phyloP scores from a whole-genome alignment of 2,329 filamentous ascomycete genomes.

The Calonectria leucothoes region DNA sequence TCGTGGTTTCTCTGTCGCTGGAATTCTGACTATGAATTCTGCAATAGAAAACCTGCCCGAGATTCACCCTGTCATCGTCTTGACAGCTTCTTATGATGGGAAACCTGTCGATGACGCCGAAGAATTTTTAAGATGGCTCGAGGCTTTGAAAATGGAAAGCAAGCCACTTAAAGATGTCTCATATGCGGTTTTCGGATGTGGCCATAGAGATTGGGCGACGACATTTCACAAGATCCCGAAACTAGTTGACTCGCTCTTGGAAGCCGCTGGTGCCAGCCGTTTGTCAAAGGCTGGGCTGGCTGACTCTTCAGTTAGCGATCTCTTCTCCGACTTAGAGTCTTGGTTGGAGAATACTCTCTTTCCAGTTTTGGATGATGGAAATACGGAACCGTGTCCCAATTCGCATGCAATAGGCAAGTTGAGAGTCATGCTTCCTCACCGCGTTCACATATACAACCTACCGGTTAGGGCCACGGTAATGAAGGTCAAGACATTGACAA shows the following conservation, averaged over 20 bases:
- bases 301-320: neutral
- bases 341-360: neutral
- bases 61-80: neutral
- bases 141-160: neutral
- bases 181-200: neutral
- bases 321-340: neutral
- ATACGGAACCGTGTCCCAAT: too few species aligned
- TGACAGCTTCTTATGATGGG: neutral
- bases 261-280: neutral
- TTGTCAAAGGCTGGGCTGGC: neutral
- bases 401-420: too few species aligned
- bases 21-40: neutral
- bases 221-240: neutral
- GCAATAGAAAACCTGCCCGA: neutral
- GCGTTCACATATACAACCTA: neutral
- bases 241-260: neutral
- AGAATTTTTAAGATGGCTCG: neutral
- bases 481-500: neutral
- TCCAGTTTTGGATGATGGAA: neutral
- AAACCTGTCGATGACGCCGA: neutral
- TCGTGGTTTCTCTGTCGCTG: neutral
- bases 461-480: neutral
- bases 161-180: neutral
- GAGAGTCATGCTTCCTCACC: too few species aligned
- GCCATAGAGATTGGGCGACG: neutral